Conservation (phyloP, 768 basidiomycete genomes). For the Strobilomyces dryophilus region DNA sequence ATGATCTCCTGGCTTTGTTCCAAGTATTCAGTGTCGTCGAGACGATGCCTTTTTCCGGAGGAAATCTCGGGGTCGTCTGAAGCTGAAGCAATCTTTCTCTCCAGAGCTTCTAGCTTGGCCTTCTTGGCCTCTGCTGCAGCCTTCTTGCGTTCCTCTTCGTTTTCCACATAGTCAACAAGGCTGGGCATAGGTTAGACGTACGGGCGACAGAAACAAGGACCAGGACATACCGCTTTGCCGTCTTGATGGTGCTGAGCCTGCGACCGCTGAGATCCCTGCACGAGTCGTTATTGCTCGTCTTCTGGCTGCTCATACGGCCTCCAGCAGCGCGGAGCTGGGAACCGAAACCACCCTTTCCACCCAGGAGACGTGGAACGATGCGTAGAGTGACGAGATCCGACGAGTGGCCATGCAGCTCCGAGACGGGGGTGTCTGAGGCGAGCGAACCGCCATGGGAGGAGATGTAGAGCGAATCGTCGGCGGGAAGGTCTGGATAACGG, state of each 20-base stretch:
- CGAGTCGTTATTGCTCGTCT: slow-evolving; percentile 92
- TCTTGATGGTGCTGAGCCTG: slow-evolving; percentile 89
- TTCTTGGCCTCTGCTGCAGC: slow-evolving; percentile 74
- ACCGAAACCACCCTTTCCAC: slow-evolving; percentile 98
- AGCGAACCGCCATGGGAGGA: slow-evolving; percentile 36
- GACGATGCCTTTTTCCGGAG: slow-evolving; percentile 78
- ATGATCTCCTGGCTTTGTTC: slow-evolving; percentile 90
- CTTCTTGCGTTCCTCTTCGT: slow-evolving; percentile 75
- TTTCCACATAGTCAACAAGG: slow-evolving; percentile 81
- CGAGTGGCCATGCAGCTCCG: slow-evolving; percentile 31
- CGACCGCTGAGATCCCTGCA: slow-evolving; percentile 91
- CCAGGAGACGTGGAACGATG: slow-evolving; percentile 68
- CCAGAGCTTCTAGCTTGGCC: slow-evolving; percentile 72
- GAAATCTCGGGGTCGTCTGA: slow-evolving; percentile 42
- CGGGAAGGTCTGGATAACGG: slow-evolving; percentile 47
- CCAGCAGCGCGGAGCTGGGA: slow-evolving; percentile 95
- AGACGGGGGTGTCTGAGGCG: slow-evolving; percentile 30
- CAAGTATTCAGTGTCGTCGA: slow-evolving; percentile 90
- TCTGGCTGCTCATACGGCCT: slow-evolving; percentile 95
- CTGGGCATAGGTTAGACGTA: slow-evolving; percentile 34
- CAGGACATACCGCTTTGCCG: slow-evolving; percentile 81
- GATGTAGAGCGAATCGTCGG: slow-evolving; percentile 37
- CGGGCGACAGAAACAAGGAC: neutral
- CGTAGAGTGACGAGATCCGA: slow-evolving; percentile 58
- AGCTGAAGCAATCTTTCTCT: slow-evolving; percentile 58